These are phyloP conservation scores for Septoria linicola DNA, from an alignment of 2,329 filamentous ascomycete genomes.

Conservation along the genomic window DNA sequence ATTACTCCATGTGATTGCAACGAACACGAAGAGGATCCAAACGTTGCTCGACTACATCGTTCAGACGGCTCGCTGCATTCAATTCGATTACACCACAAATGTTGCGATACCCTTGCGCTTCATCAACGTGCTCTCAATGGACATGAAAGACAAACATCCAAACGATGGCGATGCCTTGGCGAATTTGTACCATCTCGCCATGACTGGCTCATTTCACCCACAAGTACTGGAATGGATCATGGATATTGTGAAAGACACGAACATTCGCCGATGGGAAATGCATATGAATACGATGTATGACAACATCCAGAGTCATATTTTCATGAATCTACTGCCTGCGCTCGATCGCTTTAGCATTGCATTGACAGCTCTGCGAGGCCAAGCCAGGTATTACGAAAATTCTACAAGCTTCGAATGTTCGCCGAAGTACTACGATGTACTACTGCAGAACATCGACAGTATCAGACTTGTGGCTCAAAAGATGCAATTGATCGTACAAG, in stretches of 20 bases:
- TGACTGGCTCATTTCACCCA: constrained; percentile 76
- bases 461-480: constrained; percentile 74
- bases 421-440: constrained; percentile 40
- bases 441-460: constrained; percentile 69
- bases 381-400: constrained; percentile 76
- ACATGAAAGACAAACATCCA: constrained; percentile 62
- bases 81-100: constrained; percentile 78
- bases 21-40: constrained; percentile 79
- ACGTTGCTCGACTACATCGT: constrained; percentile 82
- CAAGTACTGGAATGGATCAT: constrained; percentile 78
- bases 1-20: constrained; percentile 79
- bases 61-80: constrained; percentile 76
- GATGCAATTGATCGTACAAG: constrained; percentile 67
- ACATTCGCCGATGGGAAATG: constrained; percentile 91
- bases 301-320: constrained; percentile 71
- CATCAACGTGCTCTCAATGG: constrained; percentile 60
- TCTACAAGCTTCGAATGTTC: constrained; percentile 57
- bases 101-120: constrained; percentile 58
- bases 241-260: constrained; percentile 34
- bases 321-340: constrained; percentile 85
- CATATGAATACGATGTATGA: constrained; percentile 75
- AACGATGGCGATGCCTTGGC: constrained; percentile 65
- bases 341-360: constrained; percentile 80
- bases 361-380: constrained; percentile 75
- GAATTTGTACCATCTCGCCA: constrained; percentile 78